Conservation (phyloP, 108 stramenopile species). For the Cyclotella choctawhatcheeana region DNA sequence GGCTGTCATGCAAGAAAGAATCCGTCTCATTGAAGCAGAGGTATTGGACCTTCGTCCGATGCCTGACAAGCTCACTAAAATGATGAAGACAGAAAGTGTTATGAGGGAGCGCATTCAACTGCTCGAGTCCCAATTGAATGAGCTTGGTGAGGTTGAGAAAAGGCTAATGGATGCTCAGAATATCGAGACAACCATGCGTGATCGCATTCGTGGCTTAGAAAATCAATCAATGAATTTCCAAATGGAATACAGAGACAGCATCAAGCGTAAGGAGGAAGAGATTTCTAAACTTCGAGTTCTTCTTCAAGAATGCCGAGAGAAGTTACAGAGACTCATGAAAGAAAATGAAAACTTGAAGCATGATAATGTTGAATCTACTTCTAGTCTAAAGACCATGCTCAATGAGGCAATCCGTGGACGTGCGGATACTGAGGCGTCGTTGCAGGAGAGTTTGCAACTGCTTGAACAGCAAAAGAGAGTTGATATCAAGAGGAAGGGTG, state of each 20-base stretch:
- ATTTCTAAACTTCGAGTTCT: conserved; percentile 37
- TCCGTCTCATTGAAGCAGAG: conserved; percentile 22
- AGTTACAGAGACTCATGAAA: conserved; percentile 22
- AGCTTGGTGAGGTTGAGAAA: conserved; percentile 23
- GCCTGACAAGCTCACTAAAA: conserved; percentile 21
- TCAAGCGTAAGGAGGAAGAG: conserved; percentile 35
- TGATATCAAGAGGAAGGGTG: conserved; percentile 40
- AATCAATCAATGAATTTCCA: conserved; percentile 36
- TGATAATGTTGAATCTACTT: conserved; percentile 21
- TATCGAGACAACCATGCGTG: conserved; percentile 18
- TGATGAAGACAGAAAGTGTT: conserved; percentile 25
- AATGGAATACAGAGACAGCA: conserved; percentile 20
- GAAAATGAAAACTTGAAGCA: conserved; percentile 30
- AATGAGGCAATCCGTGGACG: conserved; percentile 45
- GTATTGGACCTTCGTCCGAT: conserved; percentile 19
- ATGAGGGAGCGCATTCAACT: conserved; percentile 30
- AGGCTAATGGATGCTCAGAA: conserved; percentile 15
- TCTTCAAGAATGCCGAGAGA: conserved; percentile 41
- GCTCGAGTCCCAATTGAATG: conserved; percentile 32
- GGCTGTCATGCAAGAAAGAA: conserved; percentile 17
- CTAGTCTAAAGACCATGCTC: conserved; percentile 36
- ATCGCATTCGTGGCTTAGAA: conserved; percentile 30
- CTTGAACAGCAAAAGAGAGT: conserved; percentile 44
- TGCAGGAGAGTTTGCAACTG: conserved; percentile 46
- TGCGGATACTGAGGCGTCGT: conserved; percentile 31